Percentiles rank a stretch among this genome's conserved stretches.
phyloP scores from a whole-genome alignment of 768 basidiomycete genomes.

The Suillus occidentalis region DNA sequence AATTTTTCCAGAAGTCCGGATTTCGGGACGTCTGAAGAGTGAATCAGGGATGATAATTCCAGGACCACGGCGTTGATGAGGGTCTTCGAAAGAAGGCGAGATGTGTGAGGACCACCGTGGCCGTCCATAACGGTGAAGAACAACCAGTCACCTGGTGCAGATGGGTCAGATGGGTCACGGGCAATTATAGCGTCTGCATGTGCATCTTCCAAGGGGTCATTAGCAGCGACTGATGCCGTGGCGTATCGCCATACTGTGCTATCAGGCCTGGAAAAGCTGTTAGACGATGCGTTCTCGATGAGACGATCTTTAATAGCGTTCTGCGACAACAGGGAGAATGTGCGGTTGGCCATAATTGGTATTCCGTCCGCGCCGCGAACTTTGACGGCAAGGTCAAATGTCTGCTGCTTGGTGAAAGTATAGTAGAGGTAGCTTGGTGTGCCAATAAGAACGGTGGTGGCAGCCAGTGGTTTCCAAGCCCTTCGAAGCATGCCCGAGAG shows the following conservation, averaged over 20 bases:
- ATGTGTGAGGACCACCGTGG: slow-evolving; percentile 84
- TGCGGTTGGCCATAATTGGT: slow-evolving; percentile 49
- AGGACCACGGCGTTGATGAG: slow-evolving; percentile 83
- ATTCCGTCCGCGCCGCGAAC: slow-evolving; percentile 59
- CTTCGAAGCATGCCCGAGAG: slow-evolving; percentile 52
- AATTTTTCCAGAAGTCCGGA: slow-evolving; percentile 34
- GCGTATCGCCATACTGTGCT: slow-evolving; percentile 73
- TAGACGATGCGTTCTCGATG: slow-evolving; percentile 48
- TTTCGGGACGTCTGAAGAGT: slow-evolving; percentile 31
- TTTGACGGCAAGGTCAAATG: slow-evolving; percentile 61
- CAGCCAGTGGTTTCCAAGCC: slow-evolving; percentile 68
- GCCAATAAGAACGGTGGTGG: slow-evolving; percentile 52
- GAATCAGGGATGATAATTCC: slow-evolving; percentile 61
- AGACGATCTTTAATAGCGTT: slow-evolving; percentile 57
- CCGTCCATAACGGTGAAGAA: slow-evolving; percentile 93
- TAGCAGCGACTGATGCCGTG: slow-evolving; percentile 79
- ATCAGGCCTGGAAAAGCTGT: slow-evolving; percentile 47
- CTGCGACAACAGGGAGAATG: slow-evolving; percentile 57
- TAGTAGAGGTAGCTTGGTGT: slow-evolving; percentile 63
- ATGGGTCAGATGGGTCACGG: slow-evolving; percentile 58
- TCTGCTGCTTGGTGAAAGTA: slow-evolving; percentile 43
- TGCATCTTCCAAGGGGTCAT: slow-evolving; percentile 92
- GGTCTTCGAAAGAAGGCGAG: slow-evolving; percentile 75
- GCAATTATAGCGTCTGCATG: slow-evolving; percentile 68
- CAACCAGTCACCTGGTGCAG: slow-evolving; percentile 67